phyloP scores from a whole-genome alignment of 139 green algal genomes.

The Tetraselmis striata region DNA sequence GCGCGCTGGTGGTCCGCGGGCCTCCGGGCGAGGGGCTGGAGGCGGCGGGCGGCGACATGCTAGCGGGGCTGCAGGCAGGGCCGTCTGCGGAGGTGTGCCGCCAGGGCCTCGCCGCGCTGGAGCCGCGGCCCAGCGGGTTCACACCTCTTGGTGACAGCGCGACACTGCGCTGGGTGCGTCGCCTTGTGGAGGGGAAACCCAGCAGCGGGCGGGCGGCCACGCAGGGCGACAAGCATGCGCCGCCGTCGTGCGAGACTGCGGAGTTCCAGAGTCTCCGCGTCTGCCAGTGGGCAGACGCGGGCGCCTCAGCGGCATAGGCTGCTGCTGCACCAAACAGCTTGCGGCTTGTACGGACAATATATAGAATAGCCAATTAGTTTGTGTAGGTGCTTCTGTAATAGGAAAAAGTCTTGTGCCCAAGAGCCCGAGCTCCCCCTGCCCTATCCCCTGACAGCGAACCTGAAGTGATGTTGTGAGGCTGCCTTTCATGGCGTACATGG shows the following conservation, averaged over 20 bases:
- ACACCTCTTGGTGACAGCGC: neutral
- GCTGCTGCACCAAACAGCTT: no score
- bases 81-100: neutral
- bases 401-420: no score
- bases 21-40: neutral
- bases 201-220: neutral
- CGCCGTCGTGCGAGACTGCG: neutral
- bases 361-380: no score
- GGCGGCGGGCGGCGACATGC: neutral
- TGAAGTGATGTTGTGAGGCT: no score
- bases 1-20: neutral
- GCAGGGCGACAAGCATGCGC: neutral
- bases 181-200: neutral
- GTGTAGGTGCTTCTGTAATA: no score
- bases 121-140: neutral
- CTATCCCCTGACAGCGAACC: no score
- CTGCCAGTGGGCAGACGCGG: neutral
- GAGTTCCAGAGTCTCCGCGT: neutral
- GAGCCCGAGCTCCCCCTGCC: no score
- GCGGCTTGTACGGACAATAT: no score
- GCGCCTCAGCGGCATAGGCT: no score
- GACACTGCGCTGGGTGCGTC: neutral
- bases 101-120: neutral
- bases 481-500: no score
- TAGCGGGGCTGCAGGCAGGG: neutral